phyloP scores from a whole-genome alignment of 148 eudicot genomes.

The Dianthus caryophyllus region DNA sequence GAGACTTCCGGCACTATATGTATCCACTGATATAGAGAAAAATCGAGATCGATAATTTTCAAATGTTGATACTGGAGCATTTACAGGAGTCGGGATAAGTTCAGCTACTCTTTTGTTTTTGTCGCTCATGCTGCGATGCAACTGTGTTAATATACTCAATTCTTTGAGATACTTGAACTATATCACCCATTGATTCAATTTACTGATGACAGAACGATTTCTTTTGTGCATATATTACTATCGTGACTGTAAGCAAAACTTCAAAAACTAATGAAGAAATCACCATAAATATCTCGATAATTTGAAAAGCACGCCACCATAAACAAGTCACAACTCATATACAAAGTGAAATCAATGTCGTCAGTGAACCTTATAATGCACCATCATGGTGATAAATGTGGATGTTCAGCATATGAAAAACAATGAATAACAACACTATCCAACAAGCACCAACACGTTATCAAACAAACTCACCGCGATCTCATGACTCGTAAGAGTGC shows the following conservation, averaged over 20 bases:
- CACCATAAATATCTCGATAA: neutral
- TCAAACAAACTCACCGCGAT: neutral
- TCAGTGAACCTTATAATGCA: constrained; percentile 9
- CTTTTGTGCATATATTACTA: constrained; percentile 6
- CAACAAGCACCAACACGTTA: constrained; percentile 14
- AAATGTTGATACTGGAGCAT: neutral
- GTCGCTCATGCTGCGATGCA: neutral
- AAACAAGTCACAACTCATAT: constrained; percentile 5
- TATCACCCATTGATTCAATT: constrained; percentile 23
- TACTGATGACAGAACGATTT: constrained; percentile 13
- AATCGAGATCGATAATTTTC: neutral
- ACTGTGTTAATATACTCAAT: constrained; percentile 8
- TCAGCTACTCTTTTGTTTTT: neutral
- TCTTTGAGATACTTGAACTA: constrained; percentile 8
- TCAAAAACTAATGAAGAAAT: neutral
- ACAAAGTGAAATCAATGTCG: neutral
- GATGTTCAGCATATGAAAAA: neutral
- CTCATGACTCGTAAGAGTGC: neutral
- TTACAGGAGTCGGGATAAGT: neutral
- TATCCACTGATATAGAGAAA: constrained; percentile 3
- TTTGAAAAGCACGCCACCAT: neutral
- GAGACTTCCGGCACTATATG: neutral
- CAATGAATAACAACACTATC: neutral
- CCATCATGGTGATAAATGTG: neutral
- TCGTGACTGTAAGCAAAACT: neutral